phyloP scores from a whole-genome alignment of 108 stramenopile species.

The Chaetoceros tenuissimus region DNA sequence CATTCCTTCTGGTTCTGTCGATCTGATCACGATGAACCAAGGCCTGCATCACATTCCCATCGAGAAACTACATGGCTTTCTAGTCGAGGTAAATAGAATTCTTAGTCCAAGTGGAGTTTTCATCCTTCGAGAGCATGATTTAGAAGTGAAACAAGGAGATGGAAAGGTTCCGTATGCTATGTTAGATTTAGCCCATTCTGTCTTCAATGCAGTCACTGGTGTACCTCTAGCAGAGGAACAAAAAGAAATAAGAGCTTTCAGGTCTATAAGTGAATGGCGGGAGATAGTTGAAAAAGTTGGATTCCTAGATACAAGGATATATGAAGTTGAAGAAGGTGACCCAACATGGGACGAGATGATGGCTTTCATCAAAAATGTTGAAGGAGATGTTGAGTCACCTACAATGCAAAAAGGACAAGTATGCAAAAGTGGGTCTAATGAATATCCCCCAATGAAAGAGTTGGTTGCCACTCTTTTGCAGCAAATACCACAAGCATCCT shows the following conservation, averaged over 20 bases:
- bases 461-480: not conserved
- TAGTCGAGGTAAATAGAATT: not conserved
- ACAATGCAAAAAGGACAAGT: no score
- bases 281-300: not conserved
- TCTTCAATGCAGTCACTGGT: slow-evolving; percentile 6
- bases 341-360: slow-evolving; percentile 1
- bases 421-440: no score
- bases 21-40: slow-evolving; percentile 3
- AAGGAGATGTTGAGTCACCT: no score
- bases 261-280: not conserved
- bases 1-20: slow-evolving; percentile 1
- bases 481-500: no score
- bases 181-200: no score
- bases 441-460: no score
- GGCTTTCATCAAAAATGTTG: not conserved
- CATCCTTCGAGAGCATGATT: no score
- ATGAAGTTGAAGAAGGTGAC: slow-evolving; percentile 1
- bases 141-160: no score
- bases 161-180: no score
- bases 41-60: slow-evolving; percentile 3
- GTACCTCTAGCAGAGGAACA: not conserved
- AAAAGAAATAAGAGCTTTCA: slow-evolving; percentile 1
- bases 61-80: not conserved
- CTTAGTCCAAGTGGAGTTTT: not conserved
- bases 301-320: slow-evolving; percentile 1